Base-by-base conservation (phyloP, 1,284 basidiomycete genomes). In the Moesziomyces parantarcticus region DNA sequence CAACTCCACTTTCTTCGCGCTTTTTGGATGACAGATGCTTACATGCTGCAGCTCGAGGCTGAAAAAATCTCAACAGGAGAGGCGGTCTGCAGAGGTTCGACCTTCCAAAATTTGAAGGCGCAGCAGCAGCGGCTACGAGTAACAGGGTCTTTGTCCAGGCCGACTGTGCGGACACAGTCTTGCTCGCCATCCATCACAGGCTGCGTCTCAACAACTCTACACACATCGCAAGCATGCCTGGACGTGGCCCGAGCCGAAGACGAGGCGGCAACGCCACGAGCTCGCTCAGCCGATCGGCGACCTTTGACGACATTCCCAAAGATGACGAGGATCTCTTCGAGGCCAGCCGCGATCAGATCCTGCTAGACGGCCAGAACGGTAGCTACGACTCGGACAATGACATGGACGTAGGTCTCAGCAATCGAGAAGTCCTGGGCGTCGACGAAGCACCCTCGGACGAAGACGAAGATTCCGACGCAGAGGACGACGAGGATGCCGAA, bases 341-440 rank as follows among this genome's bases (percentile, higher is more conserved):
- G 43, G 63, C 69, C 20, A 67, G 86, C 58, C 88, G 89, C 54
- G 93, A 97, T 80, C 89, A 89, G 81, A 92, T 96, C 62, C 86
- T 92, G 13, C 86, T 96, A 8, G 89, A 78, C 22, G 69, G 64
- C 18, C 49, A 72, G 39, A 61, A 75, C 8, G 56, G 62, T 16
- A 47, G 52, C 14, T 45, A 64, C 40, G 67, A 75, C 48, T 70
- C 58, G 21, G 75, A 76, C 39, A 67, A 71, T 36, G 68, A 70
- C 45, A 51, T 72, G 45, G 73, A 76, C 71, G 54, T 80, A 52
- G 58, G 75, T 52, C 77, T 83, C 18, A 55, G 67, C 25, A 61
- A 77, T 21, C 62, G 76, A 5, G 76, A 80, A 39, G 77, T 82
- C 4, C 61, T 82, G 1, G 75, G 77, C 3, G 44, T 80, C 20